phyloP scores from a whole-genome alignment of 2,329 filamentous ascomycete species.

The Elsinoe batatas region DNA sequence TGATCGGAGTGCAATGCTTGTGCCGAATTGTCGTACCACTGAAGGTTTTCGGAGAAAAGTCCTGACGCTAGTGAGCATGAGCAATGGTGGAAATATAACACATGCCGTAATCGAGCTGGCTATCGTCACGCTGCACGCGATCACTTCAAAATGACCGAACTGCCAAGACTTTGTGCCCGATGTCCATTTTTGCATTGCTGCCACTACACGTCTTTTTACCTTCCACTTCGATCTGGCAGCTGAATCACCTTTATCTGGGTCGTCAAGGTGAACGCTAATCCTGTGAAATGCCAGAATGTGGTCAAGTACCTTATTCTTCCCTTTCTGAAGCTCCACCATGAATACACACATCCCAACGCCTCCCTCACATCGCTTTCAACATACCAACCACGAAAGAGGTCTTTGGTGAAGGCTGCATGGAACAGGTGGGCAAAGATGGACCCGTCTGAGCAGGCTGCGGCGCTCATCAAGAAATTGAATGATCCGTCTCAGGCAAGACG shows the following conservation, averaged over 20 bases:
- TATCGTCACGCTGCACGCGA: neutral
- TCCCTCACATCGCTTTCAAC: neutral
- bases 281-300: neutral
- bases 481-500: slow-evolving; percentile 35
- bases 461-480: slow-evolving; percentile 44
- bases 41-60: slow-evolving; percentile 3
- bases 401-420: neutral
- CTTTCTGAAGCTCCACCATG: neutral
- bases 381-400: slow-evolving; percentile 1
- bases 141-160: slow-evolving; percentile 2
- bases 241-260: neutral
- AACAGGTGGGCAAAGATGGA: neutral
- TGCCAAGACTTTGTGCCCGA: neutral
- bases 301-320: neutral
- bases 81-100: neutral
- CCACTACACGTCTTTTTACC: neutral
- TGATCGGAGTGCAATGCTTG: slow-evolving; percentile 15
- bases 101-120: neutral
- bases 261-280: neutral
- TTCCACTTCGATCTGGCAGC: neutral
- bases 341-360: neutral
- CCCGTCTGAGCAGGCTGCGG: slow-evolving; percentile 17
- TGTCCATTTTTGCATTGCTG: neutral
- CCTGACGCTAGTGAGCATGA: slow-evolving; percentile 11
- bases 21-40: slow-evolving; percentile 19